Base-by-base conservation (phyloP, 768 basidiomycete genomes). In the Collybia sordida region DNA sequence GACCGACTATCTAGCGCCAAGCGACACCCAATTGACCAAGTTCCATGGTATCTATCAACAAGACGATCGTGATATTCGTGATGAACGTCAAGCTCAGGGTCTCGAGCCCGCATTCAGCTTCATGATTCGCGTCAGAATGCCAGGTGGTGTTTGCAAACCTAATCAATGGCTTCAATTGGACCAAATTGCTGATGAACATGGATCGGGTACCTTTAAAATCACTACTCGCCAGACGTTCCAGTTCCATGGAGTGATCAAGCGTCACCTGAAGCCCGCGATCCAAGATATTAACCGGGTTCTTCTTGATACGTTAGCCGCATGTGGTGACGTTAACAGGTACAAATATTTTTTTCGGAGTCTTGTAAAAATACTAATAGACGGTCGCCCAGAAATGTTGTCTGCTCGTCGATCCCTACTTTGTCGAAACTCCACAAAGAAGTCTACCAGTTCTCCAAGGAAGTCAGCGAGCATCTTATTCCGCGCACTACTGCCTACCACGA, bases 161-260 rank as follows among this genome's bases (percentile, higher is more conserved):
- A 72, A 82, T 31, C 97, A 99, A 71, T 98, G 97, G 97, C 73
- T 95, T 44, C 82, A 86, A 57, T 93, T 99, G 85, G 93, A 98
- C 71, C 87, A 88, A 59, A 98, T 99, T 59, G 83, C 97, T 47
- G 97, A 98, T 64, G 91, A 93, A 66, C 92, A 94, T 66, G 97
- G 93, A 5, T 89, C 83, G 53, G 85, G 89, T 40, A 93, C 95
- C 4, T 89, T 98, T 74, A 99, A 99, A 77, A 86, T 99, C 57
- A 99, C 97, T 41, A 99, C 97, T 27, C 80, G 97, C 54, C 85
- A 93, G 67, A 99, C 97, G 8, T 99, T 98, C 87, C 97, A 99
- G 71, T 98, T 97, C 80, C 97, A 99, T 68, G 97, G 97, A 49
- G 91, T 99, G 59, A 93, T 99, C 75, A 99, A 99, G 77, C 81